Percentiles rank a stretch among this genome's conserved stretches.
Evolutionary conservation across 345 rosid genomes (phyloP).

Genomic region (Noccaea caerulescens): DNA sequence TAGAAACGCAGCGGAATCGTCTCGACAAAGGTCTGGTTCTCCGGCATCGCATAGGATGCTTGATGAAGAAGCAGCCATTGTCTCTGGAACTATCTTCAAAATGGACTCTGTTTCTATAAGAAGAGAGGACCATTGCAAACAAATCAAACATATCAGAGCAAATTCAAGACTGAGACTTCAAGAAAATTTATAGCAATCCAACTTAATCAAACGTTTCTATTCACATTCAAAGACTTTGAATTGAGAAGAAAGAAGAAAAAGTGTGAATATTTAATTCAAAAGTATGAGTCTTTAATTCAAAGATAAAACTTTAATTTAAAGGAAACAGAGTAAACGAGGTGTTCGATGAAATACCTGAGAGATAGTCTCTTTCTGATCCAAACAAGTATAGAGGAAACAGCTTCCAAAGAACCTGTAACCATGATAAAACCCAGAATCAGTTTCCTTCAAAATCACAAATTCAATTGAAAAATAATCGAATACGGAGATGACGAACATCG

Average conservation of each 20-base stretch:
- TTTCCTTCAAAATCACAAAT: neutral
- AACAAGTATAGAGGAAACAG: slow-evolving; percentile 38
- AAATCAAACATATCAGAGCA: neutral
- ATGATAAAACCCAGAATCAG: slow-evolving; percentile 11
- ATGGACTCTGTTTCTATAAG: slow-evolving; percentile 44
- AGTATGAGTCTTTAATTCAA: neutral
- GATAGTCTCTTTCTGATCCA: slow-evolving; percentile 41
- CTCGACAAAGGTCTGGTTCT: slow-evolving; percentile 61
- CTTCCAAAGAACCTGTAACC: slow-evolving; percentile 49
- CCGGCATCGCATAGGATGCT: slow-evolving; percentile 45
- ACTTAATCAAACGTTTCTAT: no score
- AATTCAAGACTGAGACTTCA: no score
- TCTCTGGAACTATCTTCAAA: slow-evolving; percentile 37
- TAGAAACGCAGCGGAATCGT: slow-evolving; percentile 60
- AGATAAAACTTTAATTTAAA: neutral
- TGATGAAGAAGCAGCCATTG: slow-evolving; percentile 41
- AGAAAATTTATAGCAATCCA: neutral
- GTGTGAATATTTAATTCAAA: no score
- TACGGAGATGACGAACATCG: slow-evolving; percentile 32
- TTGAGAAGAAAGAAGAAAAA: neutral
- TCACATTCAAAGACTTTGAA: slow-evolving; percentile 4
- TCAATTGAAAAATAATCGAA: neutral
- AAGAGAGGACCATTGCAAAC: slow-evolving; percentile 4
- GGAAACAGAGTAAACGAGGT: neutral
- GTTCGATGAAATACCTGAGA: slow-evolving; percentile 50